Evolutionary conservation across 2,329 filamentous ascomycete species (phyloP), one percentile per base, ranked within the genome.

Genomic region (Boeremia exigua): DNA sequence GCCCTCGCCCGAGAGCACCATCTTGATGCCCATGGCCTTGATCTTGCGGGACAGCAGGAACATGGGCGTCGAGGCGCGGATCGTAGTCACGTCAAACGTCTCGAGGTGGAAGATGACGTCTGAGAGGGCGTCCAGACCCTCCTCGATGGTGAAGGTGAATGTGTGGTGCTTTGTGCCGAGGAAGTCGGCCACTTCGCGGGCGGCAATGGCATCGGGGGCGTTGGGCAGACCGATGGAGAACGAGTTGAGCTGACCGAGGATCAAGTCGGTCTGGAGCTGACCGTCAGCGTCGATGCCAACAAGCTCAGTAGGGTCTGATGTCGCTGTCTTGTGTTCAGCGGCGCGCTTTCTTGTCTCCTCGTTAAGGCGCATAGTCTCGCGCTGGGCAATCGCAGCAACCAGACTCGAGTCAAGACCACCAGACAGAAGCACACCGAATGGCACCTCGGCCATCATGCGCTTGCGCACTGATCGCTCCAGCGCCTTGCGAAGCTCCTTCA

Each of bases 1-100:
- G 45, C 95, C 95, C 80, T 99, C 95, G 59, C 95, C 95, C 71
- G 90, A 96, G 60, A 99, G 85, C 54, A 99, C 95, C 95, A 99
- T 99, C 86, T 99, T 99, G 74, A 99, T 91, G 62, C 95, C 95
- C 88, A 97, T 94, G 32, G 93, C 95, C 84, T 99, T 99, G 84
- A 99, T 99, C 84, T 99, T 99, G 76, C 96, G 88, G 59, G 92
- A 95, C 43, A 99, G 85, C 61, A 99, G 82, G 81, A 97, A 99
- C 95, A 99, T 99, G 64, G 95, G 95, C 10, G 95, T 99, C 10
- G 94, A 98, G 51, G 95, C 95, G 74, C 95, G 92, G 75, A 99
- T 98, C 3, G 95, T 99, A 48, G 95, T 99, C 25, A 99, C 95
- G 76, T 99, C 95, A 80, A 95, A 99, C 12, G 92, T 92, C 82